Conservation (phyloP, 106 monocot genomes). For the Dioscorea alata region DNA sequence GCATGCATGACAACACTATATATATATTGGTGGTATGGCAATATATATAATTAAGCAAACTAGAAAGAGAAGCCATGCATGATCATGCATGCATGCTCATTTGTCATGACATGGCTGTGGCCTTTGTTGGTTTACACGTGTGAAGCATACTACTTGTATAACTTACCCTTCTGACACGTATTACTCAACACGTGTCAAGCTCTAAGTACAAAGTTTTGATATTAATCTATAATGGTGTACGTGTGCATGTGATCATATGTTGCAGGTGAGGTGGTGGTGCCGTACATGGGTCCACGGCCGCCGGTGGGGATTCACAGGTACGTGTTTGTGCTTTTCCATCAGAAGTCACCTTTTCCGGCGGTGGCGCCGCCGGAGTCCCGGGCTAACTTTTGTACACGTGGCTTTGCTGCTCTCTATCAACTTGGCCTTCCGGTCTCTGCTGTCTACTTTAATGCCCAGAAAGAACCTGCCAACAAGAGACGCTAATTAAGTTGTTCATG, state of each 20-base stretch:
- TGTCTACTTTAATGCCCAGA: conserved; percentile 89
- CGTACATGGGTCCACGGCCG: conserved; percentile 70
- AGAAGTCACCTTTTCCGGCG: conserved; percentile 21
- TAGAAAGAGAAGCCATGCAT: too few species aligned
- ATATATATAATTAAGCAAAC: conserved; percentile 18
- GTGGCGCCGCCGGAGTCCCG: conserved; percentile 23
- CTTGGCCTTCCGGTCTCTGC: conserved; percentile 77
- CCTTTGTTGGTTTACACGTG: too few species aligned
- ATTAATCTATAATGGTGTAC: too few species aligned
- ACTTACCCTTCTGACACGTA: neutral
- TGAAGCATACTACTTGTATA: neutral
- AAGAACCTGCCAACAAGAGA: conserved; percentile 56
- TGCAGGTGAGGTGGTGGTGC: conserved; percentile 59
- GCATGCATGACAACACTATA: too few species aligned
- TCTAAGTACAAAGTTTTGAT: too few species aligned
- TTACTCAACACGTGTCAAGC: too few species aligned
- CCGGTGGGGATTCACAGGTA: conserved; percentile 86
- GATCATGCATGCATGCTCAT: too few species aligned
- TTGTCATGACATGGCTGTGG: too few species aligned
- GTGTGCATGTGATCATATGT: neutral
- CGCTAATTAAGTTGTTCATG: conserved; percentile 8
- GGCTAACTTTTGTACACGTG: conserved; percentile 67
- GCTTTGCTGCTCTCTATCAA: conserved; percentile 44
- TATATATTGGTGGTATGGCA: too few species aligned
- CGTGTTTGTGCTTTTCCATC: conserved; percentile 67